phyloP scores from a whole-genome alignment of 176 grass and related monocot species.

The Chloris gayana region DNA sequence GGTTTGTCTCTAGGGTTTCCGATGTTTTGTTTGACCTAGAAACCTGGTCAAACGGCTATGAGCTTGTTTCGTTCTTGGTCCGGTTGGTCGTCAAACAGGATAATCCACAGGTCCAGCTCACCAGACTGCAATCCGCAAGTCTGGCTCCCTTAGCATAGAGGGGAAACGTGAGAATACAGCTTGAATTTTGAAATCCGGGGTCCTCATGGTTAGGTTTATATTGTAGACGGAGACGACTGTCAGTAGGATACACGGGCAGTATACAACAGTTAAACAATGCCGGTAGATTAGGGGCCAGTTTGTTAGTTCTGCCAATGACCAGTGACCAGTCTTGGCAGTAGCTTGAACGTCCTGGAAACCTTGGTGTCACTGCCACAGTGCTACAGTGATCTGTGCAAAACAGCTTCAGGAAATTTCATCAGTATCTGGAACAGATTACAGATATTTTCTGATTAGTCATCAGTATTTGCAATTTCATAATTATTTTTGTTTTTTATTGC shows the following conservation, averaged over 20 bases:
- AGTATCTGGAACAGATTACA: not conserved
- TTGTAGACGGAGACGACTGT: not conserved
- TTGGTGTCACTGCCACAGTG: not conserved
- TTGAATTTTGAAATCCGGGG: conserved; percentile 5
- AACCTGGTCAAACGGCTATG: not conserved
- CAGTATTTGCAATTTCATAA: too few species aligned
- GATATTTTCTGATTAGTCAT: not conserved
- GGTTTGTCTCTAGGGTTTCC: conserved; percentile 2
- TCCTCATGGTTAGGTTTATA: not conserved
- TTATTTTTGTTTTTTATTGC: too few species aligned
- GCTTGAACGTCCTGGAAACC: not conserved
- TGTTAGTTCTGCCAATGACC: not conserved
- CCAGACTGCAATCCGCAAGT: not conserved
- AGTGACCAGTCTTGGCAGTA: not conserved
- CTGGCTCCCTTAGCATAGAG: not conserved
- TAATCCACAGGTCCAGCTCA: not conserved
- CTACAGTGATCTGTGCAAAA: not conserved
- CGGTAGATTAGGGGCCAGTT: not conserved
- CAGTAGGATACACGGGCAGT: not conserved
- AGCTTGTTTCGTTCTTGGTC: not conserved
- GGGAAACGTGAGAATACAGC: not conserved
- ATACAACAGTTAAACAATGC: conserved; percentile 22
- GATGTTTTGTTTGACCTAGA: not conserved
- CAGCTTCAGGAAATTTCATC: not conserved
- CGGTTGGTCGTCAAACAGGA: not conserved